Base-by-base conservation (phyloP, 495 filamentous ascomycete species). In the Xylaria nigripes region DNA sequence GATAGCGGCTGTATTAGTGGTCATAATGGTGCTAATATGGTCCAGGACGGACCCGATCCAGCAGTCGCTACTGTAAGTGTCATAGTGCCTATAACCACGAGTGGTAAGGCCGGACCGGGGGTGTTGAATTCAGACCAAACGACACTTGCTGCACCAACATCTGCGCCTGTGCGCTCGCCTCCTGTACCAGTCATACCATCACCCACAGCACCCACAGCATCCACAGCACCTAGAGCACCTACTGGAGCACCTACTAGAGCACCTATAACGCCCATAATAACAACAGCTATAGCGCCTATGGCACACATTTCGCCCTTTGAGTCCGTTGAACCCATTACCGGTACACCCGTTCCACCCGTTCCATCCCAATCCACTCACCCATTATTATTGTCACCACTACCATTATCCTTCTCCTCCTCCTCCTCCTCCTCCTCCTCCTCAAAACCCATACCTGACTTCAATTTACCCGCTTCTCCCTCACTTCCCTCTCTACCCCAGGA, bases 401-500 rank as follows among this genome's bases (percentile, higher is more conserved):
- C 50, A 22, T 29, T 29, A 9, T n/a, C n/a, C n/a, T n/a, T n/a
- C n/a, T n/a, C n/a, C n/a, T n/a, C n/a, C n/a, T n/a, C n/a, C n/a
- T n/a, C n/a, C n/a, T n/a, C n/a, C n/a, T n/a, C n/a, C n/a, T 9
- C 15, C 4, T 18, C 36, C 36, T 40, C 18, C 36, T 56, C 50
- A 44, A 24, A 19, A 46, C 24, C 51, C 44, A 19, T 44, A 30
- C 32, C 23, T 16, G 18, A 46, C 13, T 15, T 40, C 43, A 19
- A 48, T 41, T 48, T 8, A 32, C 44, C 19, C 29, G 34, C 34
- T 48, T 38, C 51, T 19, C 44, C 45, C 24, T 59, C 51, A 16
- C 18, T 53, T 12, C 48, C 50, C 24, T 54, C 58, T 50, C 56
- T 54, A 42, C 54, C 62, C 64, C 58, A 60, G 43, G 60, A 70